Evolutionary conservation across 2,329 filamentous ascomycete species (phyloP).

Genomic region (Fusarium praegraminearum): DNA sequence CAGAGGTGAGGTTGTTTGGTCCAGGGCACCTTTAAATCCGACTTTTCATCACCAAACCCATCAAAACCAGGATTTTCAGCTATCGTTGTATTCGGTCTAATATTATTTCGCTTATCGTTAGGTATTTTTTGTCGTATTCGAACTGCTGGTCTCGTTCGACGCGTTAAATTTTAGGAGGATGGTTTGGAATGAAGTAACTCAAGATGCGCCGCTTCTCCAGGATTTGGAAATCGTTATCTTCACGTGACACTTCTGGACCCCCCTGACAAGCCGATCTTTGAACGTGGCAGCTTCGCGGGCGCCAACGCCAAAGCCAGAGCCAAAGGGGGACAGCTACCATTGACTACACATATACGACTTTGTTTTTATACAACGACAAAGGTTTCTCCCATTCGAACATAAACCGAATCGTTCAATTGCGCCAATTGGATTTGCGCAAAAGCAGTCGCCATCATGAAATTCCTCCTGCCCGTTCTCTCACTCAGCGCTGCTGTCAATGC

Average conservation of each 20-base stretch:
- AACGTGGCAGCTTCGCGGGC: slow-evolving; percentile 65
- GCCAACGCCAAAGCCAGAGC: slow-evolving; percentile 28
- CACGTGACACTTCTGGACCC: slow-evolving; percentile 53
- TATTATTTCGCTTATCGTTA: slow-evolving; percentile 6
- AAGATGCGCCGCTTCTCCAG: slow-evolving; percentile 15
- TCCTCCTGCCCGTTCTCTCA: slow-evolving; percentile 73
- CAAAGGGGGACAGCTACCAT: slow-evolving; percentile 34
- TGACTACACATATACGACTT: slow-evolving; percentile 23
- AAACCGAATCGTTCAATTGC: slow-evolving; percentile 34
- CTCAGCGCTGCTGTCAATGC: slow-evolving; percentile 77
- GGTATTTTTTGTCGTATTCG: slow-evolving; percentile 11
- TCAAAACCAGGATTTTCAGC: slow-evolving; percentile 12
- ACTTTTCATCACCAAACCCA: slow-evolving; percentile 42
- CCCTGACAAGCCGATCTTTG: slow-evolving; percentile 55
- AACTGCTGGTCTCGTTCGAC: slow-evolving; percentile 22
- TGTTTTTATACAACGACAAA: slow-evolving; percentile 25
- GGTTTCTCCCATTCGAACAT: not conserved
- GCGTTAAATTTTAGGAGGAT: slow-evolving; percentile 35
- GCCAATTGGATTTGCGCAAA: slow-evolving; percentile 14
- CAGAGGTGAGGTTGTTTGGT: slow-evolving; percentile 2
- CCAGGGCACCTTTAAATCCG: slow-evolving; percentile 22
- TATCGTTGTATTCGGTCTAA: not conserved
- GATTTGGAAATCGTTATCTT: slow-evolving; percentile 29
- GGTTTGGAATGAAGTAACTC: slow-evolving; percentile 13
- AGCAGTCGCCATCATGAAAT: slow-evolving; percentile 62